Evolutionary conservation across 805 yeast genomes (phyloP), one percentile per base, ranked within the genome.

Genomic region (Helenozyma rhizophorensis): DNA sequence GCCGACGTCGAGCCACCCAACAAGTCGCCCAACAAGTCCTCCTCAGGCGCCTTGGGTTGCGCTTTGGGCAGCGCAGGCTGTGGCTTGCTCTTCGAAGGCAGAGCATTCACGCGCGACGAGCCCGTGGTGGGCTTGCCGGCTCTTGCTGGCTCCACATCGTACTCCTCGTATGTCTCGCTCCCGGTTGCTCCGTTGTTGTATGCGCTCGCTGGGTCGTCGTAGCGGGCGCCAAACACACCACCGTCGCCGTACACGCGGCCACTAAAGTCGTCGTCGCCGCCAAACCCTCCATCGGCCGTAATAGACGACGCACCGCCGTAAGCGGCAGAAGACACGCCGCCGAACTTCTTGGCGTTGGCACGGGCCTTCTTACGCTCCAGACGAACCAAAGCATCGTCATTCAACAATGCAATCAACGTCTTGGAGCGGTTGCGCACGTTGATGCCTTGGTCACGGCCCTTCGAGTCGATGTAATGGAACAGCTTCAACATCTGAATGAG

Each of bases 401-500:
- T 78, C 45, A 93, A 69, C 45, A 93, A 68, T 11, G 69, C 70
- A 16, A 79, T 66, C 41, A 93, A 68, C 42, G 78, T 80, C 58
- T 87, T 84, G 19, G 96, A 82, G 47, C 96, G 78, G 62, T 86
- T 89, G 53, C 98, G 77, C 36, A 93, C 96, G 54, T 90, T 89
- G 46, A 88, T 78, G 33, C 98, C 98, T 62, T 89, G 97, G 60
- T 93, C 98, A 45, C 88, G 78, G 21, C 97, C 97, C 56, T 86
- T 84, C 13, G 88, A 76, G 59, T 93, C 97, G 28, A 86, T 82
- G 64, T 87, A 93, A 59, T 89, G 97, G 77, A 93, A 93, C 9
- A 87, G 78, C 52, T 86, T 85, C 50, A 93, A 73, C 95, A 90
- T 83, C 34, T 83, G 81, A 37, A 93, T 79, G 35, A 88, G 71